Percentiles rank a stretch among this genome's conserved stretches.
These are phyloP conservation scores for Phallus indusiatus DNA, from an alignment of 768 basidiomycete genomes.

Conservation along the genomic window DNA sequence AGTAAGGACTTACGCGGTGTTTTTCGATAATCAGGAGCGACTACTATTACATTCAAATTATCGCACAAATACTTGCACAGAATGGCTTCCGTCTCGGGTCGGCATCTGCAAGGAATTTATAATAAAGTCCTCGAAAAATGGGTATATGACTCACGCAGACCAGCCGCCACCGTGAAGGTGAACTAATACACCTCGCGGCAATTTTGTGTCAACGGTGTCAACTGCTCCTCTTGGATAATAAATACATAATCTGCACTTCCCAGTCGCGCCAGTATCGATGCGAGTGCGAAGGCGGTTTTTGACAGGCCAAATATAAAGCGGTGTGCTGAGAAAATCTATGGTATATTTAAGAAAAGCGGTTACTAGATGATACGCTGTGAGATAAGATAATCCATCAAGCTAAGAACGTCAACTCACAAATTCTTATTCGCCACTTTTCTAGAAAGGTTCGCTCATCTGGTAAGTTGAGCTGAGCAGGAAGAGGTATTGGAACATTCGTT, in stretches of 20 bases:
- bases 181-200: conserved; percentile 5
- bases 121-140: background rate
- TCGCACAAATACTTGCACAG: conserved; percentile 11
- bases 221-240: conserved; percentile 1
- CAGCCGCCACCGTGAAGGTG: conserved; percentile 14
- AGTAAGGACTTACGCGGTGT: conserved; percentile 7
- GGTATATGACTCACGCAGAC: conserved; percentile 12
- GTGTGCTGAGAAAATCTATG: background rate
- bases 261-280: conserved; percentile 7
- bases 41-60: conserved; percentile 5
- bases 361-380: background rate
- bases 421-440: background rate
- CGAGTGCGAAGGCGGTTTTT: conserved; percentile 2
- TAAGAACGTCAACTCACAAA: background rate
- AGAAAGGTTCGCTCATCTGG: background rate
- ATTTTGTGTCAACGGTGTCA: background rate
- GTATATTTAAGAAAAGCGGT: background rate
- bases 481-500: background rate
- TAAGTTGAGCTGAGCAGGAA: background rate
- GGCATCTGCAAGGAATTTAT: conserved; percentile 1
- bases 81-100: conserved; percentile 11
- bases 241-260: conserved; percentile 9
- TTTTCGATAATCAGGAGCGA: conserved; percentile 14
- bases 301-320: background rate
- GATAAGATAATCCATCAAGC: background rate